Conservation (phyloP, 495 filamentous ascomycete genomes). For the Hypoxylon trugodes region DNA sequence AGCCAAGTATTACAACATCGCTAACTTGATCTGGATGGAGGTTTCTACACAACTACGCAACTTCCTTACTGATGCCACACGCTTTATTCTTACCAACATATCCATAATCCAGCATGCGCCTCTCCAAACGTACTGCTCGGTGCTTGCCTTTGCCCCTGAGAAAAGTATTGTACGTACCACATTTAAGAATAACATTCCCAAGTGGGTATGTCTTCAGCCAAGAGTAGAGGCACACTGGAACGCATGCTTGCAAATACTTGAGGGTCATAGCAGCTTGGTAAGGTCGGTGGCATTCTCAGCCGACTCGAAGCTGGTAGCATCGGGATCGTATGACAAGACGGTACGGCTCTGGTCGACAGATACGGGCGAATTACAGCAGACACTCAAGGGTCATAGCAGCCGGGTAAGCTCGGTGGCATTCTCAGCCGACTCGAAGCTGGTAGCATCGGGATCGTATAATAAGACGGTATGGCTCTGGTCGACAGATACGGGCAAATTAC, state of each 20-base stretch:
- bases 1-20: neutral
- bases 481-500: slow-evolving; percentile 5
- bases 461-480: slow-evolving; percentile 51
- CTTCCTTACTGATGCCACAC: slow-evolving; percentile 49
- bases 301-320: slow-evolving; percentile 45
- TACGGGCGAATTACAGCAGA: slow-evolving; percentile 19
- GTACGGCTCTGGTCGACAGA: slow-evolving; percentile 50
- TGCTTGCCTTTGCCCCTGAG: slow-evolving; percentile 48
- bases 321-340: slow-evolving; percentile 45
- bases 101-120: too few relatives aligned
- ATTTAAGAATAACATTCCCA: slow-evolving; percentile 27
- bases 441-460: slow-evolving; percentile 45
- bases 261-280: slow-evolving; percentile 36
- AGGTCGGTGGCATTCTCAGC: slow-evolving; percentile 49
- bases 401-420: slow-evolving; percentile 45
- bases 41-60: too few relatives aligned
- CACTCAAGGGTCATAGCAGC: slow-evolving; percentile 35
- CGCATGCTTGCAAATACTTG: slow-evolving; percentile 27
- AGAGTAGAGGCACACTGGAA: neutral
- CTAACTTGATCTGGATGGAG: slow-evolving; percentile 7
- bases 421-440: slow-evolving; percentile 45
- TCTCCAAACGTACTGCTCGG: slow-evolving; percentile 46
- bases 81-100: slow-evolving; percentile 44
- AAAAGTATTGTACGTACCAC: slow-evolving; percentile 38
- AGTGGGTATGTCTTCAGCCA: slow-evolving; percentile 12